A percentile compares a stretch with the other conserved stretches of the same genome.
phyloP scores from a whole-genome alignment of 2,329 filamentous ascomycete genomes.

The Xylaria sp. region DNA sequence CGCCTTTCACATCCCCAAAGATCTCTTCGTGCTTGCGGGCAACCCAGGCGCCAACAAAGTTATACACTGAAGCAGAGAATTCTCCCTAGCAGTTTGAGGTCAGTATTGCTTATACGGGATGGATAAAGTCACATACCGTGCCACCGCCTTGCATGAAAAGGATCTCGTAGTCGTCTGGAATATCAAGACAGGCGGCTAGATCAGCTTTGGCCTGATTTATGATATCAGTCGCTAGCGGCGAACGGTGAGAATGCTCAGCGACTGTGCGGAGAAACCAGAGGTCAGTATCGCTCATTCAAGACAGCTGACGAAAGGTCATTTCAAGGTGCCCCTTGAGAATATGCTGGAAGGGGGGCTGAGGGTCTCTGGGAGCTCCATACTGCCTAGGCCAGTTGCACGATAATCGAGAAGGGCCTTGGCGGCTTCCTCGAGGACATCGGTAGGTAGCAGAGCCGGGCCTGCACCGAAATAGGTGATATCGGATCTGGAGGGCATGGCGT shows the following conservation, averaged over 20 bases:
- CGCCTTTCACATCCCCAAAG: slow-evolving; percentile 50
- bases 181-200: slow-evolving; percentile 73
- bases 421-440: slow-evolving; percentile 75
- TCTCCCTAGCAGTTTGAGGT: too few relatives aligned
- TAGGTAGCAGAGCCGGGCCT: slow-evolving; percentile 82
- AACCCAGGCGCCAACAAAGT: slow-evolving; percentile 83
- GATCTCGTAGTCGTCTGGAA: slow-evolving; percentile 85
- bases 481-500: slow-evolving; percentile 14
- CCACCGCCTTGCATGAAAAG: slow-evolving; percentile 86
- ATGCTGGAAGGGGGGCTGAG: slow-evolving; percentile 73
- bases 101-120: too few relatives aligned
- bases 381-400: slow-evolving; percentile 76
- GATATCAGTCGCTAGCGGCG: slow-evolving; percentile 74
- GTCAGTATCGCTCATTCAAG: neutral
- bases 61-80: slow-evolving; percentile 83
- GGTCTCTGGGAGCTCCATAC: slow-evolving; percentile 84
- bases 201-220: slow-evolving; percentile 77
- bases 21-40: slow-evolving; percentile 65
- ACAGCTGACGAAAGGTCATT: slow-evolving; percentile 61
- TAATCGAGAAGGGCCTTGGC: slow-evolving; percentile 80
- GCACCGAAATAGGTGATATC: slow-evolving; percentile 73
- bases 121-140: too few relatives aligned
- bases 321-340: slow-evolving; percentile 88
- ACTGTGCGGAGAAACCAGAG: slow-evolving; percentile 65
- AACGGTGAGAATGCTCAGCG: slow-evolving; percentile 89